A percentile compares a stretch with the other conserved stretches of the same genome.
Evolutionary conservation across 176 grass and related monocot species (phyloP).

Genomic region (Juncus inflexus): DNA sequence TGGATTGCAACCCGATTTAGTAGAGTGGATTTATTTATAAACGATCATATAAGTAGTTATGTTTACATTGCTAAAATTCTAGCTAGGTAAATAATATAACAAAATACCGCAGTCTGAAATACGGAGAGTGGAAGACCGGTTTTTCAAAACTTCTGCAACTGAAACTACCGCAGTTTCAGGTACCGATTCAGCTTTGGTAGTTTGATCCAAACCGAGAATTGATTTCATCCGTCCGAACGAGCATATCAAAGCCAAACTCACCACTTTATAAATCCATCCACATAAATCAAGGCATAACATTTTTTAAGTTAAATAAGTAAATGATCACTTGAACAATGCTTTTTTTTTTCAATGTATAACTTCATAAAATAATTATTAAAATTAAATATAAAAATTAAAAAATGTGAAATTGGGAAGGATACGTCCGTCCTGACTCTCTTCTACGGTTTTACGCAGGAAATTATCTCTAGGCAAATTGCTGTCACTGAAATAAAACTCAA

Average conservation of each 20-base stretch:
- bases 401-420: constrained; percentile 8
- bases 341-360: background rate
- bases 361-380: constrained; percentile 7
- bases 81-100: too few species aligned
- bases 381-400: constrained; percentile 4
- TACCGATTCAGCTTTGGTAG: constrained; percentile 49
- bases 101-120: constrained; percentile 62
- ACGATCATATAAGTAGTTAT: too few species aligned
- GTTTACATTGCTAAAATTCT: too few species aligned
- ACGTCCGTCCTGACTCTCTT: constrained; percentile 76
- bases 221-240: constrained; percentile 75
- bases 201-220: constrained; percentile 47
- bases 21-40: too few species aligned
- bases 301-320: background rate
- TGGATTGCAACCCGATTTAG: too few species aligned
- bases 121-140: constrained; percentile 44
- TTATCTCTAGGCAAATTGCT: constrained; percentile 80
- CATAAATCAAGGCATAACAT: background rate
- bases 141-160: constrained; percentile 60
- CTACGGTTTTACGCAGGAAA: constrained; percentile 52
- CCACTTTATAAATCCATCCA: constrained; percentile 44
- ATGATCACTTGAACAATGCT: constrained; percentile 9
- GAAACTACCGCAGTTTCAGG: constrained; percentile 40
- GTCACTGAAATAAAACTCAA: constrained; percentile 95
- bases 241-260: constrained; percentile 85